Evolutionary conservation across 495 filamentous ascomycete species (phyloP), one percentile per base, ranked within the genome.

Genomic region (Delitschia confertaspora): DNA sequence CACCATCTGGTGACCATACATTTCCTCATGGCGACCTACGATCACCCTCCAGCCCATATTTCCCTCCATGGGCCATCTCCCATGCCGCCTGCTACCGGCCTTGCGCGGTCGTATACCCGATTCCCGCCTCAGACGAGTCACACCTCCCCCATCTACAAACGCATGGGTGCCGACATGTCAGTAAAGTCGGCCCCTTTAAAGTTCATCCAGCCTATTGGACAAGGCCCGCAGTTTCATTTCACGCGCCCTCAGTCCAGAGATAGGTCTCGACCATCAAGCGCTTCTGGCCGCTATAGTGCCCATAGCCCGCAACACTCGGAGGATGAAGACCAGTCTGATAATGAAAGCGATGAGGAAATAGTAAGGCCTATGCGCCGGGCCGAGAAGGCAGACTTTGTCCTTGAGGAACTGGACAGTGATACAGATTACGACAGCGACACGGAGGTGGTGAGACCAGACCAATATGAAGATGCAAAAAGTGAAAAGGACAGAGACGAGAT

Each of bases 401-500:
- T 64, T 22, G 61, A 64, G 30, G 58, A 60, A 34, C 21, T 64
- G n/a, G 43, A 46, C 30, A 13, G n/a, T 14, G 51, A 62, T 22
- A 38, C 38, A 16, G 56, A 36, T 21, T 55, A 58, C 26, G 61
- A 60, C 30, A 55, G 51, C 24, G 60, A 62, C 27, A 55, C 53
- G 13, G 60, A 65, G 29, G 46, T 62, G 20, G 42, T 63, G 13
- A 44, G 45, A 26, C 62, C 62, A 4, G 53, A 61, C 36, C 42
- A 57, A 17, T 55, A 43, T 33, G 60, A 65, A 52, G 62, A 65
- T 30, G 56, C 51, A 8, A 47, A 45, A 17, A 62, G 54, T 35
- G 57, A 57, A 33, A 34, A 29, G 14, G 45, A 33, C 35, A 36
- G 26, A 3, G 33, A 33, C 19, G 42, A 45, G 22, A 26, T 38